Base-by-base conservation (phyloP, 768 basidiomycete species). In the Suillus paluster region DNA sequence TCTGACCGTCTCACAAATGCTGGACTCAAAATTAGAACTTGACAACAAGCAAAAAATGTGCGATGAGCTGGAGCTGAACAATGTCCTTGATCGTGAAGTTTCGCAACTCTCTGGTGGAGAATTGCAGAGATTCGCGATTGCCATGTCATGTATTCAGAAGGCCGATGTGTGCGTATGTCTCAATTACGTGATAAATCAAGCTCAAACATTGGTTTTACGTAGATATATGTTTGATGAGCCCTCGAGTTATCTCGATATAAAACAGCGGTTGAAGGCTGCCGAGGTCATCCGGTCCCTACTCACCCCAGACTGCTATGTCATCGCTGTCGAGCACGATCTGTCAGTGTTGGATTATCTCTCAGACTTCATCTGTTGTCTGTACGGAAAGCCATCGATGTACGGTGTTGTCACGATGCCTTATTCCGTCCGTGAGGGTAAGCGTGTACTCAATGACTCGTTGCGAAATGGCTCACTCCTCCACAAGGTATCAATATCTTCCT, bases 201-300 rank as follows among this genome's bases (percentile, higher is more conserved):
- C 63, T 67, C 50, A 57, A 66, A 9, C 21, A 61, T 63, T 38
- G 25, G 59, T 15, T 17, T 25, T 27, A 1, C 57, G 27, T 72
- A 95, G 93, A 41, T 97, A 97, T 81, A 98, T 98, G 95, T 98
- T 98, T 72, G 95, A 99, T 80, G 97, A 99, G 73, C 97, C 97
- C 17, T 99, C 97, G 36, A 94, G 92, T 81, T 99, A 99, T 74
- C 85, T 99, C 67, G 97, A 99, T 81, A 86, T 99, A 78, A 93
- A 86, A 77, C 97, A 99, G 75, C 92, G 97, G 71, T 78, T 99
- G 67, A 91, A 88, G 71, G 97, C 97, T 17, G 97, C 97, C 10
- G 89, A 95, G 70, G 94, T 96, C 62, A 99, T 99, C 65, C 94
- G 97, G 50, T 85, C 86, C 33, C 80, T 99, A 60, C 85, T 98